Evolutionary conservation across 78 protist genomes (phyloP), one percentile per base, ranked within the genome.

Genomic region (Acrasis kona): DNA sequence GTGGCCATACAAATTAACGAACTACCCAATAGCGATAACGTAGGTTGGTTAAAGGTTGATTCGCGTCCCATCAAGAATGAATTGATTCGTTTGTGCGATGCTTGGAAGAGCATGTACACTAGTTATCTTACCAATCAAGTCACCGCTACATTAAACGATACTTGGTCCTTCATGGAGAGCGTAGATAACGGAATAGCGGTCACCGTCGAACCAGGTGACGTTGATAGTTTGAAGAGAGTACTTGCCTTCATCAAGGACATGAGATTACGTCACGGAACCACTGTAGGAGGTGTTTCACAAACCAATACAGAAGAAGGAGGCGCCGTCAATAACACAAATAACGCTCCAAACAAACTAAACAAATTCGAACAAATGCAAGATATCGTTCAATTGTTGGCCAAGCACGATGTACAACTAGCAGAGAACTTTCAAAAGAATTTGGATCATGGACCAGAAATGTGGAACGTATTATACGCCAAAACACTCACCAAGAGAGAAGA

Each of bases 21-120:
- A 30, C 36, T 82, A n/a, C 72, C 70, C 10, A 0, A 37, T 4
- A 0, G 7, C 5, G 41, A 7, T 10, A 0, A 12, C 35, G 1
- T 58, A 37, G 76, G 74, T 12, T 89, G 83, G 85, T 76, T 89
- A 65, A n/a, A 66, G 3, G n/a, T 82, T 19, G 84, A 89, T 37
- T 66, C 79, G 37, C 34, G 39, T 57, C 87, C 87, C 2, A 72
- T 85, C 32, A 66, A 70, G 35, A 7, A 61, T 6, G 57, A 78
- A 5, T 67, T 89, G 35, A 0, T 10, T 28, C 39, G 41, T 30
- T 31, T 35, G 10, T 27, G 78, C 76, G 30, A 38, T 39, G 30
- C 68, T 58, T 82, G 93, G 88, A 29, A 4, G 12, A 57, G 38
- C 75, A 39, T 5, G 10, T 84, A 72, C 85, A 58, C 72, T n/a